These are phyloP conservation scores for Sugiyamaella sp. DNA, from an alignment of 1,139 yeast genomes.

Conservation along the genomic window DNA sequence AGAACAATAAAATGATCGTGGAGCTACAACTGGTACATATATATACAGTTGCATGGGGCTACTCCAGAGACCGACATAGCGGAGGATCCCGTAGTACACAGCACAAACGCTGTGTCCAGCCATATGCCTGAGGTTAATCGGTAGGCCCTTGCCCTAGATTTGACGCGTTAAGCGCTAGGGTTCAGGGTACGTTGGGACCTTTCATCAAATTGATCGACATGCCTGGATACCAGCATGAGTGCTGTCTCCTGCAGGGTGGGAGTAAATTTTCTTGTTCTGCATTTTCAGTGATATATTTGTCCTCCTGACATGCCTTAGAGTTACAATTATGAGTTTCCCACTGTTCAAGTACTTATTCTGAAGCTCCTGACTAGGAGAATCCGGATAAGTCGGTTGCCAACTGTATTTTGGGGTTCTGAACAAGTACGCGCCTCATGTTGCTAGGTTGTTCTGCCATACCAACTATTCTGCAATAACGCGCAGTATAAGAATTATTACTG, in stretches of 20 bases:
- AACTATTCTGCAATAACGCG: too few species aligned
- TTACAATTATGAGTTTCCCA: not conserved
- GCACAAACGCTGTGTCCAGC: not conserved
- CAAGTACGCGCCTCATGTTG: too few species aligned
- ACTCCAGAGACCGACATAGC: slow-evolving; percentile 3
- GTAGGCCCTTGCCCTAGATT: not conserved
- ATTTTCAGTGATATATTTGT: too few species aligned
- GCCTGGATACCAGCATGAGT: not conserved
- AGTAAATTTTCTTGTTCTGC: slow-evolving; percentile 11
- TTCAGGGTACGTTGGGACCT: slow-evolving; percentile 13
- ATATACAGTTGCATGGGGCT: slow-evolving; percentile 7
- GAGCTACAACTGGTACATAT: slow-evolving; percentile 1
- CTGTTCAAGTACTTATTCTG: slow-evolving; percentile 13
- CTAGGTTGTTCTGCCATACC: too few species aligned
- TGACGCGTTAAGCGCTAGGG: slow-evolving; percentile 2
- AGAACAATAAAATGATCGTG: slow-evolving; percentile 10
- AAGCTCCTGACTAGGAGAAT: slow-evolving; percentile 9
- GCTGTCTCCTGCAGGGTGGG: slow-evolving; percentile 12
- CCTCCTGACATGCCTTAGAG: not conserved
- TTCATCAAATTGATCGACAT: slow-evolving; percentile 15
- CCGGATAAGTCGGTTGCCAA: not conserved
- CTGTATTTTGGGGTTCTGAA: too few species aligned
- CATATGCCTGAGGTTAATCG: slow-evolving; percentile 11
- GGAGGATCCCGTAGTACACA: slow-evolving; percentile 13
- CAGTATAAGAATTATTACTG: too few species aligned